Evolutionary conservation across 352 stramenopile genomes (phyloP), one percentile per base, ranked within the genome.

Genomic region (Poterioochromonas sp.): DNA sequence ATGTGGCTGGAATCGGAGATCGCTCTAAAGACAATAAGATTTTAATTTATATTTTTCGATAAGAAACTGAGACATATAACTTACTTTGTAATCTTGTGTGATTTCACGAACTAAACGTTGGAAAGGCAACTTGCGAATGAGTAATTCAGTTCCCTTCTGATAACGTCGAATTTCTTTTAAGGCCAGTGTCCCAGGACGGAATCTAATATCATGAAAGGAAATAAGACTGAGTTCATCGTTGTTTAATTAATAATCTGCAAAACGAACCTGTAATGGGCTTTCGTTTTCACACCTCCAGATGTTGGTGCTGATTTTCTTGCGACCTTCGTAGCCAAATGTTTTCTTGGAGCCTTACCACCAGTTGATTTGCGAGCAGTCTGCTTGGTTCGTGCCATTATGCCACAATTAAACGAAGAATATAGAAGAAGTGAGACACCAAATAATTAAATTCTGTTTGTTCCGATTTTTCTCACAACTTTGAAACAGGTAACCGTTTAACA

Each of bases 281-380:
- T 90, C 87, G 96, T 96, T 90, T 97, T 97, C 32, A 97, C 91
- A 76, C 90, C 91, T 73, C 92, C 92, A 58, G 91, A 90, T 32
- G 90, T 90, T 51, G 91, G 91, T 63, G 90, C 90, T 40, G 85
- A 92, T 87, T 97, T 97, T 76, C 91, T 90, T 34, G 90, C 88
- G 60, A 90, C 89, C 87, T 96, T 96, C 51, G 84, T 88, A 79
- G 91, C 91, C 29, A 96, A 83, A 84, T 96, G 91, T 88, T 96
- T 96, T 78, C 92, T 88, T 32, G 92, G 92, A 20, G 91, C 92
- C 87, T 97, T 97, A 83, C 92, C 92, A 68, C 92, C 92, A 65
- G 92, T 97, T 64, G 90, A 95, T 85, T 96, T 97, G 85, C 92
- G 90, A 32, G 92, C 92, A n/a, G 91, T 97, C 82, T 97, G 92